phyloP scores from a whole-genome alignment of 2,329 filamentous ascomycete species.

The Penicillium expansum region DNA sequence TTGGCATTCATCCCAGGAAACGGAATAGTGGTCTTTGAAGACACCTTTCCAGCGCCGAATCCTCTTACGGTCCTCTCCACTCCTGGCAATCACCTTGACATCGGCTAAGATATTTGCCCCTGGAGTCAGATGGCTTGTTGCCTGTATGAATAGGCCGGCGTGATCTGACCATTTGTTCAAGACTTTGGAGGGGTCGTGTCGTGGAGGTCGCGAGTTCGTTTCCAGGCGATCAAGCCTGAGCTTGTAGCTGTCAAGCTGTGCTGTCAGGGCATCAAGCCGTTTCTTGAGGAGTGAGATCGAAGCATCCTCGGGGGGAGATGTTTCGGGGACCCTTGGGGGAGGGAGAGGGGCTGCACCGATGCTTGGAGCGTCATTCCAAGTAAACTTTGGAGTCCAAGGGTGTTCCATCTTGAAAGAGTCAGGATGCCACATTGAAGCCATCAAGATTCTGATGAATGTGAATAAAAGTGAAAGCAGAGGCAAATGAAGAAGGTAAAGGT shows the following conservation, averaged over 20 bases:
- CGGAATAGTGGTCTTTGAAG: not conserved
- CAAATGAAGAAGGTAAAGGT: not conserved
- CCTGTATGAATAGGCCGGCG: not conserved
- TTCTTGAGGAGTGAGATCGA: not conserved
- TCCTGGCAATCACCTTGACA: not conserved
- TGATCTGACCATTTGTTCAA: not conserved
- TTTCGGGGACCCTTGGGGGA: not conserved
- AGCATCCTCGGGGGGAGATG: not conserved
- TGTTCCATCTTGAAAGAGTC: not conserved
- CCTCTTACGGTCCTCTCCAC: not conserved
- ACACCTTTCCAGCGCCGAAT: not conserved
- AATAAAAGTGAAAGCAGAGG: not conserved
- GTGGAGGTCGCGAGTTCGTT: no score
- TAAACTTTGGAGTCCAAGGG: not conserved
- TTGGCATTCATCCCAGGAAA: not conserved
- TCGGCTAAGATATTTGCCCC: not conserved
- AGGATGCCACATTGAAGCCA: not conserved
- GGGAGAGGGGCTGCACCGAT: not conserved
- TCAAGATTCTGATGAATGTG: not conserved
- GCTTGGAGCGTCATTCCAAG: no score
- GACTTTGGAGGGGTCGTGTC: not conserved
- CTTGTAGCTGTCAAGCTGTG: not conserved
- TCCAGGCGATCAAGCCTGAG: not conserved
- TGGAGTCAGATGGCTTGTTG: not conserved
- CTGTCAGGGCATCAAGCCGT: not conserved